Percentiles rank a stretch among this genome's conserved stretches.
phyloP scores from a whole-genome alignment of 768 basidiomycete genomes.

The Tylopilus rubrobrunneus region DNA sequence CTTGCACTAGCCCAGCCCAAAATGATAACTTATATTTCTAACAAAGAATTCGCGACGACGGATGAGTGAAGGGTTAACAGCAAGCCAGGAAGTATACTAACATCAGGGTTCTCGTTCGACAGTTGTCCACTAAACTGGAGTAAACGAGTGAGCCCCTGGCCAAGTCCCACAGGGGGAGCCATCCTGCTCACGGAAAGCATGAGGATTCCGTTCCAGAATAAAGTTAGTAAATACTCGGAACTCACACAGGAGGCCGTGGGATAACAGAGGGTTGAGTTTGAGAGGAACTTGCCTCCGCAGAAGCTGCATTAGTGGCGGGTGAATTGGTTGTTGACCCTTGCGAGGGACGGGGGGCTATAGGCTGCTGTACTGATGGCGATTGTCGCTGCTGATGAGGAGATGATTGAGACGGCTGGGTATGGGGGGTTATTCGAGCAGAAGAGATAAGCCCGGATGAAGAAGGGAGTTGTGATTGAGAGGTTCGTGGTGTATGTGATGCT shows the following conservation, averaged over 20 bases:
- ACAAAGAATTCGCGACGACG: background rate
- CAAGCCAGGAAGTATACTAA: constrained; percentile 13
- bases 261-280: constrained; percentile 30
- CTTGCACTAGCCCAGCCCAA: constrained; percentile 63
- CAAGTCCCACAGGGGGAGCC: constrained; percentile 41
- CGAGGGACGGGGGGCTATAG: constrained; percentile 36
- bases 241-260: constrained; percentile 31
- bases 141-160: constrained; percentile 62
- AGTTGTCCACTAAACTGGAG: constrained; percentile 69
- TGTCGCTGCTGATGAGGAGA: constrained; percentile 31
- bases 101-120: constrained; percentile 50
- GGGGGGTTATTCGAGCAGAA: constrained; percentile 33
- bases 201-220: constrained; percentile 6
- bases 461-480: constrained; percentile 35
- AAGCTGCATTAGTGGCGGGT: constrained; percentile 20
- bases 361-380: constrained; percentile 33
- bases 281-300: constrained; percentile 30
- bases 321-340: constrained; percentile 24
- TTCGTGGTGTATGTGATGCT: constrained; percentile 46
- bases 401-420: constrained; percentile 32
- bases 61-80: constrained; percentile 1
- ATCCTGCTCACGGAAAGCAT: constrained; percentile 25
- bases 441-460: constrained; percentile 23
- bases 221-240: constrained; percentile 1
- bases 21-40: constrained; percentile 63